A percentile compares a stretch with the other conserved stretches of the same genome.
These are phyloP conservation scores for Lodderomyces jiufengensis DNA, from an alignment of 1,139 yeast species.

Conservation along the genomic window DNA sequence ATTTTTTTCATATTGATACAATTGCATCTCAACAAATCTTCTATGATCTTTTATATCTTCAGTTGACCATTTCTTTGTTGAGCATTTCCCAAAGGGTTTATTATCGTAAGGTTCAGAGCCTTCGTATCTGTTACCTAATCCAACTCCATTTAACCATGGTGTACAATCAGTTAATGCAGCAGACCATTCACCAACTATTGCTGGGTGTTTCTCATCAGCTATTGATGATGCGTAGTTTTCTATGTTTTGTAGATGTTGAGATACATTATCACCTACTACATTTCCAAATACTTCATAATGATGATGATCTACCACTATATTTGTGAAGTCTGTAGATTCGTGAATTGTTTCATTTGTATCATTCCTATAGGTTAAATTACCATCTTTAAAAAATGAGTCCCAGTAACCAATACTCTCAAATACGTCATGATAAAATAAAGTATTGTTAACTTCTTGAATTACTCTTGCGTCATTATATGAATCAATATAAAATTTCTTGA, in stretches of 20 bases:
- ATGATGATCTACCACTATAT: conserved; percentile 60
- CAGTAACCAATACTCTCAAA: conserved; percentile 49
- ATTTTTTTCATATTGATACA: conserved; percentile 22
- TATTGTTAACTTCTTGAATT: conserved; percentile 34
- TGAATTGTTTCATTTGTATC: conserved; percentile 11
- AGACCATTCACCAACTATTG: conserved; percentile 62
- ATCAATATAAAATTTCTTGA: conserved; percentile 39
- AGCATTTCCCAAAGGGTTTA: conserved; percentile 30
- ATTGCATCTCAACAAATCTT: conserved; percentile 44
- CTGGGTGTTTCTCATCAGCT: conserved; percentile 42
- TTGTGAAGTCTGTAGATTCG: conserved; percentile 23
- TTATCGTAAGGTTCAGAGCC: conserved; percentile 40
- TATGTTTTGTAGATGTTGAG: conserved; percentile 37
- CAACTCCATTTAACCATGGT: conserved; percentile 61
- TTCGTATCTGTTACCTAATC: conserved; percentile 57
- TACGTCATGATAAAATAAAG: conserved; percentile 59
- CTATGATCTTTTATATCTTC: conserved; percentile 41
- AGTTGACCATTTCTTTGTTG: conserved; percentile 32
- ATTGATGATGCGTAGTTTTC: conserved; percentile 35
- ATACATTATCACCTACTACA: conserved; percentile 35
- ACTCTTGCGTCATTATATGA: conserved; percentile 38
- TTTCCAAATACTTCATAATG: conserved; percentile 57
- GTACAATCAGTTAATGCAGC: conserved; percentile 67
- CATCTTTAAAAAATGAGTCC: conserved; percentile 41
- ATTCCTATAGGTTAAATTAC: conserved; percentile 12